phyloP scores from a whole-genome alignment of 2,329 filamentous ascomycete species.

The Ascochyta pisi region DNA sequence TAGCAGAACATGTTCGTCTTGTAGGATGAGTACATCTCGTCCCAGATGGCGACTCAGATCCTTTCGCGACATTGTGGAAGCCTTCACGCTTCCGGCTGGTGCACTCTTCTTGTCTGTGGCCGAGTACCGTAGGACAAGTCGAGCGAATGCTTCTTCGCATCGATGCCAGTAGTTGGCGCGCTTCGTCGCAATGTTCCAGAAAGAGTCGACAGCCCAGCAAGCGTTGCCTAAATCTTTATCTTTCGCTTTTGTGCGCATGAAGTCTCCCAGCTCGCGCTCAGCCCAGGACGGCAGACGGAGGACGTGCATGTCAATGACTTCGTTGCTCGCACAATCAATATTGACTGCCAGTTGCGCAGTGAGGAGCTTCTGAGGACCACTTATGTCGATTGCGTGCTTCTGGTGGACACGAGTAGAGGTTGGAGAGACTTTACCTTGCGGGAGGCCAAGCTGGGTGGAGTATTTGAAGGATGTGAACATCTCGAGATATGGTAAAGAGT shows the following conservation, averaged over 20 bases:
- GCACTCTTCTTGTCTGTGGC: conserved; percentile 28
- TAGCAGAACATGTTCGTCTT: conserved; percentile 52
- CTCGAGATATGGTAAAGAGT: conserved; percentile 73
- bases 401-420: conserved; percentile 28
- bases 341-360: conserved; percentile 64
- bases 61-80: conserved; percentile 40
- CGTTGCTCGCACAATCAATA: conserved; percentile 51
- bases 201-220: conserved; percentile 73
- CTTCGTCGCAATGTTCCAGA: conserved; percentile 66
- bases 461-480: conserved; percentile 74
- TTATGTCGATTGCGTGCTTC: conserved; percentile 62
- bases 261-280: conserved; percentile 63
- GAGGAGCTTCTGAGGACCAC: conserved; percentile 62
- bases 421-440: conserved; percentile 20
- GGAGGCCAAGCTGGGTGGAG: conserved; percentile 57
- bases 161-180: conserved; percentile 69
- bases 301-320: conserved; percentile 64
- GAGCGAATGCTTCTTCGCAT: conserved; percentile 58
- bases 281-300: conserved; percentile 65
- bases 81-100: conserved; percentile 19
- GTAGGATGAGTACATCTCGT: conserved; percentile 37
- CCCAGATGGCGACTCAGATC: conserved; percentile 59
- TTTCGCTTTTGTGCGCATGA: conserved; percentile 53
- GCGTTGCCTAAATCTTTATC: conserved; percentile 65
- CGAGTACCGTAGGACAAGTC: conserved; percentile 26